Evolutionary conservation across 371 early-diverging fungal species (phyloP).

Genomic region (Haplosporangium sp.): DNA sequence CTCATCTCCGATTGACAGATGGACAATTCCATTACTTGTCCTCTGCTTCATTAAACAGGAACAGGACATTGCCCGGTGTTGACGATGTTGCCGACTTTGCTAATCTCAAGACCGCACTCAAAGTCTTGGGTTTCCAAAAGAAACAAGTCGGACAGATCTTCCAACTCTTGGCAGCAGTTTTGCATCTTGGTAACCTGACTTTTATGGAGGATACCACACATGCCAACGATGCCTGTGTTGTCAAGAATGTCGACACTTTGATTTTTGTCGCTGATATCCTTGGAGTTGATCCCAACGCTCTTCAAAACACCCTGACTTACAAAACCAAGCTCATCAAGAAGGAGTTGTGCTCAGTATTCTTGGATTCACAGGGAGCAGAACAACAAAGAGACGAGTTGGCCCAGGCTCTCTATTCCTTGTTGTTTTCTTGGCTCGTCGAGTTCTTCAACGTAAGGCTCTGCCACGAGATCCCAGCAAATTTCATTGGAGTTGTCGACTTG

Average conservation of each 20-base stretch:
- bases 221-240: constrained; percentile 77
- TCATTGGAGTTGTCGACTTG: constrained; percentile 81
- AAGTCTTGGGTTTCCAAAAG: constrained; percentile 82
- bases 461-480: constrained; percentile 70
- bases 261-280: constrained; percentile 87
- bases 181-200: constrained; percentile 91
- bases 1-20: constrained; percentile 64
- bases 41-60: constrained; percentile 48
- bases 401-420: constrained; percentile 76
- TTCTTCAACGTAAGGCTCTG: constrained; percentile 79
- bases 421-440: constrained; percentile 85
- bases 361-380: constrained; percentile 84
- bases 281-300: constrained; percentile 82
- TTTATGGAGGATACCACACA: constrained; percentile 78
- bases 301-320: constrained; percentile 89
- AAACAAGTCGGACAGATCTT: constrained; percentile 86
- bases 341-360: constrained; percentile 89
- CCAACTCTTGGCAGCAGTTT: constrained; percentile 88
- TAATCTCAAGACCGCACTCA: constrained; percentile 81
- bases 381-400: constrained; percentile 78
- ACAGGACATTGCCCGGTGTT: constrained; percentile 30
- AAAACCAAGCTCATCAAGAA: constrained; percentile 81
- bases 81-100: constrained; percentile 71
- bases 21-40: constrained; percentile 68
- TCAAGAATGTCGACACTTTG: constrained; percentile 82